Conservation (phyloP, 495 filamentous ascomycete genomes). For the Aspergillus cavernicola region DNA sequence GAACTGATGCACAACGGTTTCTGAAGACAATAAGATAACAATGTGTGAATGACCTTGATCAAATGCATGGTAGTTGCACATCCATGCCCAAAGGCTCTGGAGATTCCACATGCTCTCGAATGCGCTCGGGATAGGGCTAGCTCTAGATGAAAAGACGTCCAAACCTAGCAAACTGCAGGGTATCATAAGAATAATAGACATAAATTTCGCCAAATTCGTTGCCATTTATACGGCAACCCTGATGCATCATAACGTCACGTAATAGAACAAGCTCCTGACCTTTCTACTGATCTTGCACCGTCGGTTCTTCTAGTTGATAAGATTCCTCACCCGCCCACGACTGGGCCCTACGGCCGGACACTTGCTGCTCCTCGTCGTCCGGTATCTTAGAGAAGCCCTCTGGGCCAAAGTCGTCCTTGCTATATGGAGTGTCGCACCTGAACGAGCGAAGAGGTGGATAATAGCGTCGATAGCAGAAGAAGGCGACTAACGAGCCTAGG, state of each 20-base stretch:
- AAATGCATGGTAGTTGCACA: too few species aligned
- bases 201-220: neutral
- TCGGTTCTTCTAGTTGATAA: conserved; percentile 25
- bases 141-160: neutral
- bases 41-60: too few species aligned
- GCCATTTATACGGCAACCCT: neutral
- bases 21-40: too few species aligned
- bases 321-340: conserved; percentile 18
- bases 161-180: conserved; percentile 6
- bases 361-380: conserved; percentile 48
- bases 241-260: neutral
- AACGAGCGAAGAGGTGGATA: conserved; percentile 50
- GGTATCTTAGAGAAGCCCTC: conserved; percentile 43
- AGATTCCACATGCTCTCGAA: neutral
- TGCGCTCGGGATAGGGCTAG: too few species aligned
- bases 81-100: too few species aligned
- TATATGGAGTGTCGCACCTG: conserved; percentile 53
- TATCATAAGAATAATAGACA: conserved; percentile 11
- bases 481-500: conserved; percentile 69
- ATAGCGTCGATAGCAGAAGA: conserved; percentile 78
- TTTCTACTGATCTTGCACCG: conserved; percentile 11
- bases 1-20: too few species aligned
- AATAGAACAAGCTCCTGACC: neutral
- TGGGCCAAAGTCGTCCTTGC: conserved; percentile 34
- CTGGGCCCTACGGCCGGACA: conserved; percentile 14